Evolutionary conservation across 225 moss, liverwort and hornwort species (phyloP).

Genomic region (Thuidium tamariscinum): DNA sequence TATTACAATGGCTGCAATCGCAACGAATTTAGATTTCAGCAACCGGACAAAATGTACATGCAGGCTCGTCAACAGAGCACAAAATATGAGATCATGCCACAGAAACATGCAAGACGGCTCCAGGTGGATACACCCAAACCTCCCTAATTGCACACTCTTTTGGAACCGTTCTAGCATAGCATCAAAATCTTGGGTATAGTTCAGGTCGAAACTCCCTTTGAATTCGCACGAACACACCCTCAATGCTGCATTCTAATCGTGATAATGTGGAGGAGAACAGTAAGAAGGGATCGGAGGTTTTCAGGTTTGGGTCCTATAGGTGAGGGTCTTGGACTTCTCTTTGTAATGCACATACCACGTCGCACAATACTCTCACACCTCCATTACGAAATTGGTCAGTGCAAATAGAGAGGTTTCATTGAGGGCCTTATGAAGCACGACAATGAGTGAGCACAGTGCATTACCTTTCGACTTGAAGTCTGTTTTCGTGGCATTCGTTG

Average conservation of each 20-base stretch:
- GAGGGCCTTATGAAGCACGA: no score
- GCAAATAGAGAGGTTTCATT: background rate
- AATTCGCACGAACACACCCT: background rate
- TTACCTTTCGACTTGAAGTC: slow-evolving; percentile 89
- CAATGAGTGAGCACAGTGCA: background rate
- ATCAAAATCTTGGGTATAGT: background rate
- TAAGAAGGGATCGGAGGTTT: background rate
- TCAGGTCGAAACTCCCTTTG: background rate
- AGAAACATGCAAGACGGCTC: background rate
- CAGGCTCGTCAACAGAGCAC: background rate
- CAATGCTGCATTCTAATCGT: background rate
- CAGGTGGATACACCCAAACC: background rate
- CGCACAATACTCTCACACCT: background rate
- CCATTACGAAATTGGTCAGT: background rate
- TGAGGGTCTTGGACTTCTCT: background rate
- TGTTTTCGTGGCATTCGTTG: slow-evolving; percentile 73
- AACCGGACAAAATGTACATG: background rate
- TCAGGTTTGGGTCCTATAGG: no score
- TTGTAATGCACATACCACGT: background rate
- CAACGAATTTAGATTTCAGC: background rate
- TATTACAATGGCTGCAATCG: slow-evolving; percentile 68
- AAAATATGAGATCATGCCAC: background rate
- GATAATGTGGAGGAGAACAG: background rate
- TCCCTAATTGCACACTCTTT: background rate
- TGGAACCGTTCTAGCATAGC: background rate